Evolutionary conservation across 2,329 filamentous ascomycete species (phyloP), one percentile per base, ranked within the genome.

Genomic region (Penicillium hesseltinei): DNA sequence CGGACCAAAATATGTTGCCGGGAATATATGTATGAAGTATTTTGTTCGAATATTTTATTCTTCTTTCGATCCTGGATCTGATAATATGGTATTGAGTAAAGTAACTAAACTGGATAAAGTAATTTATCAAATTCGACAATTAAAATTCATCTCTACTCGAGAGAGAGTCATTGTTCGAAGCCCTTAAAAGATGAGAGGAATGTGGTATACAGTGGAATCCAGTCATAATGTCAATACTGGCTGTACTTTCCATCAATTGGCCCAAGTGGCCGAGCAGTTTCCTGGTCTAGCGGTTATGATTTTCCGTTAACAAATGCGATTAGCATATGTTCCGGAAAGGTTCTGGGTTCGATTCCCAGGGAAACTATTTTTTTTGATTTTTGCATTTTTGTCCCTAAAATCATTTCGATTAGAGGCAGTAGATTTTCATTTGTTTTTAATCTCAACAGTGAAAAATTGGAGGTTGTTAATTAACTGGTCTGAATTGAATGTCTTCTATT

Each of bases 231-330:
- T 13, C 43, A 54, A 47, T 19, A 1, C 2, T 15, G 13, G n/a
- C 2, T 0, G 2, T 3, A 1, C 25, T 15, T 35, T 27, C 5
- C n/a, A 54, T 49, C 27, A 51, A 36, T 31, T 33, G 44, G 44
- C 13, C 19, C 29, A 23, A 46, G 29, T 46, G 29, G 44, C 13
- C 3, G n/a, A 54, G 4, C 38, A 42, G 52, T 54, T 54, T 54
- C 52, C 44, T 54, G 52, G 52, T 54, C 52, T 54, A 54, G 52
- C 52, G 52, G 52, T 49, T 49, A 49, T 54, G 45, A 54, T 54
- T 54, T 54, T 51, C 36, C 39, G 38, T 56, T 52, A 42, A 38
- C 40, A 48, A 45, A 25, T 25, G 50, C 35, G 15, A 54, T 7
- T 19, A n/a, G 57, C 31, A 39, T 0, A 17, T 42, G 48, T 51